Evolutionary conservation across 768 basidiomycete genomes (phyloP).

Genomic region (Boletus sensibilis): DNA sequence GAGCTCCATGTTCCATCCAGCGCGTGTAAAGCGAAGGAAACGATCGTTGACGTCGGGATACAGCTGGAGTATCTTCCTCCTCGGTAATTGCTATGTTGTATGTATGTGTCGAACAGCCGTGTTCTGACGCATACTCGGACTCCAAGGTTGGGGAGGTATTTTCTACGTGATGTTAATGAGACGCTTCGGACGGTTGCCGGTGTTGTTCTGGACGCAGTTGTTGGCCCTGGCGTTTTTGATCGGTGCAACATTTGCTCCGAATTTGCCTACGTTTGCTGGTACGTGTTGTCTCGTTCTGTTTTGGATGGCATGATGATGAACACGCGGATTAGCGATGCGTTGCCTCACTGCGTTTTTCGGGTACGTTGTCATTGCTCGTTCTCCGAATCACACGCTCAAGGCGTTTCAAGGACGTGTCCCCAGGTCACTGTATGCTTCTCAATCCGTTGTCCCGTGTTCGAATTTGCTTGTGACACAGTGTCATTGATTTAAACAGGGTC

Average conservation of each 20-base stretch:
- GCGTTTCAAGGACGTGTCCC: constrained; percentile 43
- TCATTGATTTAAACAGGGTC: constrained; percentile 29
- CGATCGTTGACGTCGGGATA: constrained; percentile 1
- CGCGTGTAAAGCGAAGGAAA: not conserved
- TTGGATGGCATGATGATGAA: not conserved
- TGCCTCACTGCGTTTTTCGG: constrained; percentile 34
- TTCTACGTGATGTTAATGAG: constrained; percentile 32
- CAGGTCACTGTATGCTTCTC: constrained; percentile 42
- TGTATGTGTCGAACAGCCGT: not conserved
- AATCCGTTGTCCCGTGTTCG: not conserved
- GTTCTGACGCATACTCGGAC: constrained; percentile 4
- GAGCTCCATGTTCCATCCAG: not conserved
- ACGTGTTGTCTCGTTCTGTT: not conserved
- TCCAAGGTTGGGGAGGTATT: constrained; percentile 31
- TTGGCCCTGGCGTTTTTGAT: constrained; percentile 47
- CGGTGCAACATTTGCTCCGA: constrained; percentile 52
- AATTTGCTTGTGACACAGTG: not conserved
- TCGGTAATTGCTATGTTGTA: constrained; percentile 29
- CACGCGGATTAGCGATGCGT: constrained; percentile 26
- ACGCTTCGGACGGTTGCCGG: constrained; percentile 31
- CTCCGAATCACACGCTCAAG: not conserved
- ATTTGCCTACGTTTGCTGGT: constrained; percentile 48
- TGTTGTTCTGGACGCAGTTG: constrained; percentile 36
- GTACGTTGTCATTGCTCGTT: constrained; percentile 11
- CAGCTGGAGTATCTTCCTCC: constrained; percentile 49